Base-by-base conservation (phyloP, 2,329 filamentous ascomycete genomes). In the Rhinocladiella similis region DNA sequence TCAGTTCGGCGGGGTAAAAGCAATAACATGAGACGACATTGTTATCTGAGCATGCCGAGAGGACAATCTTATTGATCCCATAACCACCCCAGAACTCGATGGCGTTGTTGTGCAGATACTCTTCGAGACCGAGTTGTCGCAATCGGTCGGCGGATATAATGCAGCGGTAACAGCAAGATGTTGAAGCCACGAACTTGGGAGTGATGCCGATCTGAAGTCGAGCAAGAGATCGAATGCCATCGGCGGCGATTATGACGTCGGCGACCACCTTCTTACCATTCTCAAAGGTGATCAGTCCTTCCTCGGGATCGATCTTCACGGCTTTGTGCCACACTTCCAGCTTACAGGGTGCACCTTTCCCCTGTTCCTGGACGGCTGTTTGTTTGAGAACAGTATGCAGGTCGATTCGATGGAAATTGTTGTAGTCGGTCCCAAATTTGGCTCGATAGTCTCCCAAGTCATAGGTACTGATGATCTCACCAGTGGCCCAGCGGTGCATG, bases 51-150 rank as follows among this genome's bases (percentile, higher is more conserved):
- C 73, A 75, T 2, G 72, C 68, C 0, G 72, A 74, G 53, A 72
- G 68, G 22, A 75, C 72, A 22, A 76, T 74, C 61, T 75, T 75
- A 59, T 73, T 65, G 38, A 73, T 71, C 16, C 69, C 72, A 43
- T 70, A 68, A 1, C 72, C 73, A 12, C 72, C 73, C 43, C 67
- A 55, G 68, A 67, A 63, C 41, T 72, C 68, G 20, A 63, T 61
- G 1, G 63, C 62, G 3, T 70, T 71, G 38, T 69, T 68, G 46
- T 68, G 66, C 42, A 72, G 69, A 48, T 70, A 72, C 48, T 73
- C 71, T 1, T 69, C 65, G 16, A 68, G 60, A 5, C 68, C 65
- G 47, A 72, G 67, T 1, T 58, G 60, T 14, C 56, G 61, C 39
- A 73, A 61, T 18, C 70, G 67, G 5, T 56, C 43, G 1, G 68